Base-by-base conservation (phyloP, 1,284 basidiomycete genomes). In the Rhodotorula glutinis region DNA sequence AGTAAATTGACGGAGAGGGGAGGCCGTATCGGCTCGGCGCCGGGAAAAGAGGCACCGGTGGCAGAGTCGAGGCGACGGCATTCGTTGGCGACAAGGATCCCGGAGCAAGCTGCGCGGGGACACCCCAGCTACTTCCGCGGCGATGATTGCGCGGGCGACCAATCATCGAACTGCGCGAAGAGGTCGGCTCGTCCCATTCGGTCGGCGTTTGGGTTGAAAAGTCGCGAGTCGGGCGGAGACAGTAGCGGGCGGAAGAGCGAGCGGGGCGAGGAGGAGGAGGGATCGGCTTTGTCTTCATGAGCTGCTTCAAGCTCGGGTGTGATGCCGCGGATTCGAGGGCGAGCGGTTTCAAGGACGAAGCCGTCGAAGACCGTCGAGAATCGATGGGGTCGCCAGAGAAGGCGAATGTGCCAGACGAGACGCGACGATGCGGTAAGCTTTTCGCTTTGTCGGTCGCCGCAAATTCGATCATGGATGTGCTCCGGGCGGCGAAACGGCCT, bases 1-100 rank as follows among this genome's bases (percentile, higher is more conserved):
- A 66, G 57, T 69, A 69, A 51, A 69, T 62, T 38, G 67, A 69
- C 3, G 67, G 67, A 19, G 67, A 69, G 23, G 59, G 46, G 13
- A n/a, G 23, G 11, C 46, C 46, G 46, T 49, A 33, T 38, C 21
- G 55, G 17, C n/a, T 27, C 43, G 52, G 41, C 1, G 43, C 41
- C 30, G 46, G 60, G 25, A 53, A 53, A 30, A 53, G 49, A 41
- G 57, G 62, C 23, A 38, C 43, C 21, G 43, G 17, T 7, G 43
- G 21, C 8, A 16, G 43, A 16, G 43, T 21, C 17, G 17, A 16
- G 8, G 43, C 43, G 43, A 44, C 43, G 9, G 43, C 43, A 19
- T 16, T 16, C 14, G 8, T 44, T 16, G n/a, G 49, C 49, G 49
- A 27, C 7, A 51, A 27, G 8, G 49, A 8, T 51, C 14, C 49